These are phyloP conservation scores for Macrophomina phaseolina DNA, from an alignment of 2,329 filamentous ascomycete genomes.

Conservation along the genomic window DNA sequence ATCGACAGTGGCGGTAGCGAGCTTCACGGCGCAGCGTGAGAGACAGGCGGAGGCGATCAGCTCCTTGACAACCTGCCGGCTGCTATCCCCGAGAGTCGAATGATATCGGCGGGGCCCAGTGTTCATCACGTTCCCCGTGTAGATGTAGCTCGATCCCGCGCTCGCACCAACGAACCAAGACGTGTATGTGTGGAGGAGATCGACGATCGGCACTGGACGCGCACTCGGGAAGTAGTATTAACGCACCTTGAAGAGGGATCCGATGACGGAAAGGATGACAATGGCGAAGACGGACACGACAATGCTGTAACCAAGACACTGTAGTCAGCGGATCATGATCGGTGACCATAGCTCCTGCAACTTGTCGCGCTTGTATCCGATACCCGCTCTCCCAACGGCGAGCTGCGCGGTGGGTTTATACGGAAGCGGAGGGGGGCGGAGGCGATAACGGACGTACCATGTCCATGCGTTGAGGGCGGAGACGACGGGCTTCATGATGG, in stretches of 20 bases:
- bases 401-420: not conserved
- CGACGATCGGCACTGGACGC: not conserved
- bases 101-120: not conserved
- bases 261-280: slow-evolving; percentile 68
- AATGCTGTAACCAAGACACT: slow-evolving; percentile 60
- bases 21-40: not conserved
- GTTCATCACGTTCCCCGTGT: not conserved
- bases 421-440: not conserved
- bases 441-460: slow-evolving; percentile 69
- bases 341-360: not conserved
- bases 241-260: slow-evolving; percentile 73
- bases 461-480: slow-evolving; percentile 92
- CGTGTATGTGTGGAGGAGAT: not conserved
- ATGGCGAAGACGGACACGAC: slow-evolving; percentile 70
- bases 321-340: slow-evolving; percentile 2
- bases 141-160: not conserved
- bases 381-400: not conserved
- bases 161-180: not conserved
- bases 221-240: not conserved
- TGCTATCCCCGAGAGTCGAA: not conserved
- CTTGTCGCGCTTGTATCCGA: not conserved
- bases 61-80: not conserved
- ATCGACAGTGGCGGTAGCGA: not conserved
- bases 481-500: slow-evolving; percentile 90
- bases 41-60: not conserved